Evolutionary conservation across 768 basidiomycete species (phyloP).

Genomic region (Gymnopilus dilepis): DNA sequence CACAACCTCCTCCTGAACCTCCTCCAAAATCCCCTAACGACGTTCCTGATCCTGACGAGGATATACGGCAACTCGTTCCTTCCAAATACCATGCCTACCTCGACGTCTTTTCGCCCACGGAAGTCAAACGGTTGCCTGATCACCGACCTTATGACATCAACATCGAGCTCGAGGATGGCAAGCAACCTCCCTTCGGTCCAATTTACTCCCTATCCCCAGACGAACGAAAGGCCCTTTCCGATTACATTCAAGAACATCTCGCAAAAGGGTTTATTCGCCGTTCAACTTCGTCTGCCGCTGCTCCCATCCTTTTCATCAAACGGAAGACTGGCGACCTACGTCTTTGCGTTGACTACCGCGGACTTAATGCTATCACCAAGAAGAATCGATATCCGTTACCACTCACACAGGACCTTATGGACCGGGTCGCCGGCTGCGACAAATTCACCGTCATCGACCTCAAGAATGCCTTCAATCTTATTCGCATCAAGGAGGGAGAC

Average conservation of each 20-base stretch:
- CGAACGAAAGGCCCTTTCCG: constrained; percentile 36
- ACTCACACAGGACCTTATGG: constrained; percentile 23
- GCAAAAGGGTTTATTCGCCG: constrained; percentile 40
- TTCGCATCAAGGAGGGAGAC: constrained; percentile 34
- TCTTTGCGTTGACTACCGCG: constrained; percentile 38
- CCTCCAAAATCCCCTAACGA: not conserved
- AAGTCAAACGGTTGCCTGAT: constrained; percentile 1
- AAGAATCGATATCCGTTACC: constrained; percentile 40
- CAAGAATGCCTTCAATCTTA: constrained; percentile 20
- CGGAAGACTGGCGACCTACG: constrained; percentile 39
- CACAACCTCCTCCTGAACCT: constrained; percentile 8
- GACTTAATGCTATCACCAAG: constrained; percentile 41
- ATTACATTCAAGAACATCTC: constrained; percentile 25
- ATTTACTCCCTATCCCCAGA: constrained; percentile 16
- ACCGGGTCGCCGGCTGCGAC: constrained; percentile 24
- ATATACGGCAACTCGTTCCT: constrained; percentile 15
- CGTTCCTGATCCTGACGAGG: constrained; percentile 14
- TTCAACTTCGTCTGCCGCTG: constrained; percentile 35
- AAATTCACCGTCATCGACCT: constrained; percentile 42
- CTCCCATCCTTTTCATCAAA: constrained; percentile 40
- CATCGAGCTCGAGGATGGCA: constrained; percentile 16
- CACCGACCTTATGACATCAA: not conserved
- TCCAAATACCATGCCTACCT: constrained; percentile 7
- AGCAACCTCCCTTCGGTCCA: constrained; percentile 17
- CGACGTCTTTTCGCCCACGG: constrained; percentile 6